These are phyloP conservation scores for Aspergillus campestris DNA, from an alignment of 495 filamentous ascomycete species.

Conservation along the genomic window DNA sequence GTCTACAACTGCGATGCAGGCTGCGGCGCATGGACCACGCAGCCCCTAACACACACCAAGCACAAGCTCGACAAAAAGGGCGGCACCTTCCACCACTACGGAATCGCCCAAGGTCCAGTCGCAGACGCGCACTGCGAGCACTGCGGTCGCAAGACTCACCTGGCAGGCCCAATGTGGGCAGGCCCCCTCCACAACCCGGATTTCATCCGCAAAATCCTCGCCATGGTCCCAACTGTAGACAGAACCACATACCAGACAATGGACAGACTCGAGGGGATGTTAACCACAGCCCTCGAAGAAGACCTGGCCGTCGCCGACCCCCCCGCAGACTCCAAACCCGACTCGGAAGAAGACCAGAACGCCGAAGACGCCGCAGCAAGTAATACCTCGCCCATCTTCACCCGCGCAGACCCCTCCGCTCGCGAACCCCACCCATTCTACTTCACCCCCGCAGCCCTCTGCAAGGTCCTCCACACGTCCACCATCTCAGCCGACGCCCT, in stretches of 20 bases:
- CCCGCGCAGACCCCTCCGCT: conserved; percentile 42
- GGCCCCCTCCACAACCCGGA: conserved; percentile 76
- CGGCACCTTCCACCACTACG: conserved; percentile 63
- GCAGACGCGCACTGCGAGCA: conserved; percentile 58
- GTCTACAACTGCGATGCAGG: conserved; percentile 86
- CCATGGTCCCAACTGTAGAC: conserved; percentile 52
- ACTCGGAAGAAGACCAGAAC: conserved; percentile 2
- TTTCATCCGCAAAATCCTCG: conserved; percentile 71
- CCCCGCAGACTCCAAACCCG: neutral
- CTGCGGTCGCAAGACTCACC: conserved; percentile 77
- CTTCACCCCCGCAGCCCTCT: conserved; percentile 62
- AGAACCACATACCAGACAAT: conserved; percentile 65
- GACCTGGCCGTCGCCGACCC: conserved; percentile 26
- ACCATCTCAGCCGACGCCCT: conserved; percentile 64
- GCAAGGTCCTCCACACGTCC: conserved; percentile 67
- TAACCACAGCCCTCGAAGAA: conserved; percentile 79
- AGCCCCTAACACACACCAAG: conserved; percentile 61
- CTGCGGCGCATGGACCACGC: conserved; percentile 79
- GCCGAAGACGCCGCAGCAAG: conserved; percentile 9
- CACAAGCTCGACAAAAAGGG: conserved; percentile 59
- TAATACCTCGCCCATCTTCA: conserved; percentile 26
- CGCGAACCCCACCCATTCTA: conserved; percentile 76
- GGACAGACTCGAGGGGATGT: conserved; percentile 80
- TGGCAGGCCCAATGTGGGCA: conserved; percentile 90
- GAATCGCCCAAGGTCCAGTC: conserved; percentile 58